Base-by-base conservation (phyloP, 164 flowering plant genomes). In the Liriodendron chinense region DNA sequence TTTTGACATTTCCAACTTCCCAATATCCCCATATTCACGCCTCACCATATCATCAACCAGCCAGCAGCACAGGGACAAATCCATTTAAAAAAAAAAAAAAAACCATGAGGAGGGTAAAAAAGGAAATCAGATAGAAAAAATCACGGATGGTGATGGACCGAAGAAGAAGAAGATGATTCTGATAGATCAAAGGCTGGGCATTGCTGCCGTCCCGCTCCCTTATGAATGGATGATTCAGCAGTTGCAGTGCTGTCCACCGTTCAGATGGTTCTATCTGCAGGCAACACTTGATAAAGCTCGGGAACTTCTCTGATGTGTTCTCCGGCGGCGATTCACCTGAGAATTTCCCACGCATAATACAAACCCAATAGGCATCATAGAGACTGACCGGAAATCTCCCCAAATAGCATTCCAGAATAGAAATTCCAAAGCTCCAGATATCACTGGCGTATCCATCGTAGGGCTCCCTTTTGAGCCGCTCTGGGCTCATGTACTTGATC, bases 401-500 rank as follows among this genome's bases (percentile, higher is more conserved):
- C 75, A 86, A 47, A 20, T 78, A 66, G 28, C 86, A 83, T 70
- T 89, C 90, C 79, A 88, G 53, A 70, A 83, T 57, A 25, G 81
- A 81, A 77, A 90, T 77, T 4, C 91, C 91, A 0, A 90, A 72
- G 0, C 86, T 75, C 94, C 94, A 90, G 13, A 88, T 76, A 25
- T 90, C 91, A 0, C 87, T 89, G 1, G 88, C 86, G 63, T 76
- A 89, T 25, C 83, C 87, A 47, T 83, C 77, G 1, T 66, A 76
- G 0, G 20, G 16, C 16, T 77, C 85, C n/a, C 70, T 78, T 81
- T 82, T 77, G 20, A 68, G 72, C 14, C 86, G 87, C 3, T 64
- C 86, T 0, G 91, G 90, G 66, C 93, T 86, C 93, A 88, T 90
- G 73, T 90, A 90, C 0, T 89, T 89, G n/a, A 79, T 75, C 4